phyloP scores from a whole-genome alignment of 192 early-diverging fungal genomes.

The Rhizophagus sp. region DNA sequence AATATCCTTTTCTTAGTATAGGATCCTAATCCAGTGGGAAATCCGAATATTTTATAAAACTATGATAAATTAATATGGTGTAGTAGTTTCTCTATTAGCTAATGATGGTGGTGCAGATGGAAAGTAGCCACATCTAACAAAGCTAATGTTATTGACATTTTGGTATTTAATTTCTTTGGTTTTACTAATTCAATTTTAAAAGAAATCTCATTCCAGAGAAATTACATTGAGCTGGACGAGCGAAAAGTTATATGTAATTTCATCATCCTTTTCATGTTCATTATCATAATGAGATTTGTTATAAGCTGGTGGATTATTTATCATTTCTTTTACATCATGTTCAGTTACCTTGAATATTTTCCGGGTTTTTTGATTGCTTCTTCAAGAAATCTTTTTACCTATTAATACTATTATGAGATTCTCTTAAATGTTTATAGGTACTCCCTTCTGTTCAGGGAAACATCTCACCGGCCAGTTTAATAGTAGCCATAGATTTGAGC shows the following conservation, averaged over 20 bases:
- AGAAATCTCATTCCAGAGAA: constrained; percentile 75
- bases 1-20: constrained; percentile 59
- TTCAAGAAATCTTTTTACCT: constrained; percentile 61
- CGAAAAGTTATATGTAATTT: constrained; percentile 56
- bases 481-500: constrained; percentile 76
- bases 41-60: constrained; percentile 90
- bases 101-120: constrained; percentile 66
- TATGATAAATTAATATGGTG: constrained; percentile 71
- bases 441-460: constrained; percentile 53
- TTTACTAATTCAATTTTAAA: constrained; percentile 51
- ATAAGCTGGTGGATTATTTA: too few species aligned
- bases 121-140: constrained; percentile 75
- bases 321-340: constrained; percentile 29
- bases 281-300: not conserved
- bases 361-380: constrained; percentile 35
- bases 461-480: constrained; percentile 73
- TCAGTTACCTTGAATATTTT: constrained; percentile 28
- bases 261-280: not conserved
- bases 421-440: constrained; percentile 62
- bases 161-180: constrained; percentile 42
- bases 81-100: constrained; percentile 37
- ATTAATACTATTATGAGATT: constrained; percentile 74
- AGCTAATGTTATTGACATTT: constrained; percentile 44
- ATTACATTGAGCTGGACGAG: constrained; percentile 87
- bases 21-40: constrained; percentile 80